Evolutionary conservation across 257 asterid genomes (phyloP), one percentile per base, ranked within the genome.

Genomic region (Solanum ossicruentum): DNA sequence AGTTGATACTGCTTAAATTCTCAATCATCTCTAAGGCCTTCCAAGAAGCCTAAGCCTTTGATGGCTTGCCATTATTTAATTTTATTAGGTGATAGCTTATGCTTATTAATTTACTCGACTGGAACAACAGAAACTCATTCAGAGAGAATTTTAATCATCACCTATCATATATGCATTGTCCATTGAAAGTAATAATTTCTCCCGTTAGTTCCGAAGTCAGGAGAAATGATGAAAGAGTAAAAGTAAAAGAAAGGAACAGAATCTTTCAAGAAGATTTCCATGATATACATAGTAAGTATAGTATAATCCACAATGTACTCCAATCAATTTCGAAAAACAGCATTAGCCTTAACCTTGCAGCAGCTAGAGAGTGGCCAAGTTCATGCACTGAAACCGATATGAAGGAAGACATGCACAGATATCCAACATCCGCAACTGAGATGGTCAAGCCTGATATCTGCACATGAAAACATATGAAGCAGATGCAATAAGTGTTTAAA

Each of bases 341-440:
- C 61, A 85, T 82, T 70, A 85, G 73, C 86, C 87, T 84, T 91
- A 89, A 95, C 99, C 99, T 92, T 85, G 99, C 98, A 86, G 99
- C 99, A 83, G 99, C 95, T 86, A 96, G 93, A 72, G 95, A 98
- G 84, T 96, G 99, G 52, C 99, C 99, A 85, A 93, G 90, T 89
- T 96, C 99, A 89, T 96, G 99, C 77, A 93, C 90, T 75, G 88
- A 80, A 83, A 96, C 88, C 65, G 97, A 90, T 54, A 92, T 15
- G 61, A 93, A 85, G 41, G 98, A 86, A 84, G 98, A 93, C 85
- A 92, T 45, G 89, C 95, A 90, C 89, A 96, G 10, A 91, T 91
- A 91, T 56, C 93, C 98, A 86, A 91, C 51, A 83, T 86, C 92
- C 82, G 93, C 84, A 65, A 92, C 86, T 72, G 98, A 96, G 82